phyloP scores from a whole-genome alignment of 2,329 filamentous ascomycete genomes.

The Hymenoscyphus occultus region DNA sequence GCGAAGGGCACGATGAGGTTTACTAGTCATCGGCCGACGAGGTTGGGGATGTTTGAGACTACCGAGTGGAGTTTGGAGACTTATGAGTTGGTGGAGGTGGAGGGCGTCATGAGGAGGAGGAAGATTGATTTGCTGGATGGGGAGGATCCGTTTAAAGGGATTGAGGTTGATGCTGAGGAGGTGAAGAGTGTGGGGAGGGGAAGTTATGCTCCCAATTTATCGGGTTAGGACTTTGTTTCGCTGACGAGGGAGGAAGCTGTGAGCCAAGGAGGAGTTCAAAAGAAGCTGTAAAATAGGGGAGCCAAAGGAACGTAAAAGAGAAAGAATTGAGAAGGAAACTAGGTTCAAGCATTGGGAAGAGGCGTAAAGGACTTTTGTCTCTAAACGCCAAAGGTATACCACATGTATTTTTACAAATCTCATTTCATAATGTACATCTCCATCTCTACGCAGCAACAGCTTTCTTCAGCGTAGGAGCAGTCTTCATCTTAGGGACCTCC shows the following conservation, averaged over 20 bases:
- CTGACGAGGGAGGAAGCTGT: background rate
- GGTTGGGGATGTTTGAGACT: conserved; percentile 71
- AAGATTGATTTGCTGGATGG: conserved; percentile 72
- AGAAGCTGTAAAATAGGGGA: conserved; percentile 11
- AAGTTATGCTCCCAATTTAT: conserved; percentile 35
- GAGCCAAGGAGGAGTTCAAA: conserved; percentile 6
- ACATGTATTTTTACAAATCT: conserved; percentile 29
- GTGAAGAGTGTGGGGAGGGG: conserved; percentile 40
- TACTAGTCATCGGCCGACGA: conserved; percentile 67
- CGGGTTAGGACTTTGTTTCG: conserved; percentile 21
- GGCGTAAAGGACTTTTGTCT: conserved; percentile 26
- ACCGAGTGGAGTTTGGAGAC: conserved; percentile 83
- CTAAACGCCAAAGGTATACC: conserved; percentile 28
- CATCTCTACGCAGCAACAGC: conserved; percentile 41
- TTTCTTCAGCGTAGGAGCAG: conserved; percentile 48
- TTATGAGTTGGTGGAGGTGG: conserved; percentile 46
- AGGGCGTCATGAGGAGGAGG: conserved; percentile 44
- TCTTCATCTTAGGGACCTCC: conserved; percentile 35
- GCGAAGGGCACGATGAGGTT: conserved; percentile 74
- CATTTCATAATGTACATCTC: conserved; percentile 23
- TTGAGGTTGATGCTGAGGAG: conserved; percentile 44
- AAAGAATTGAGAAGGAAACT: conserved; percentile 8
- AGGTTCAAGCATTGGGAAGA: conserved; percentile 20
- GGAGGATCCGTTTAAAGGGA: conserved; percentile 63
- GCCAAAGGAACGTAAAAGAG: conserved; percentile 11